Base-by-base conservation (phyloP, 1,284 basidiomycete genomes). In the Vanrija sp. region DNA sequence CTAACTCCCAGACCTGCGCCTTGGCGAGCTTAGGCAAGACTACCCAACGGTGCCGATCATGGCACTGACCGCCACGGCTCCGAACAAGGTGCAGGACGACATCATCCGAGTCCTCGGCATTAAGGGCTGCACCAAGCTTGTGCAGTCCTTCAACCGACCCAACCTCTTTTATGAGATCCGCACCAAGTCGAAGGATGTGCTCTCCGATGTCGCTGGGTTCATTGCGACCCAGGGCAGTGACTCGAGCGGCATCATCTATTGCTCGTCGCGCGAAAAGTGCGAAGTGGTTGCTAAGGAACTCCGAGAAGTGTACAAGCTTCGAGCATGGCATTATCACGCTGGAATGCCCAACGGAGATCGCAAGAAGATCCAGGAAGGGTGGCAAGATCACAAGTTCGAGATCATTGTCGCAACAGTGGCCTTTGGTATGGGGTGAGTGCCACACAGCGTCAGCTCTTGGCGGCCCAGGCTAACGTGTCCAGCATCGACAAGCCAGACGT, bases 21-120 rank as follows among this genome's bases (percentile, higher is more conserved):
- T 98, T 23, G 83, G 83, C 16, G 71, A 79, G 14, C 79, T 98
- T 39, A 85, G 91, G 27, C 73, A 80, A 19, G 80, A 83, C 12
- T 98, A 85, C 73, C 88, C 89, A 0, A 70, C 78, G 3, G 82
- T 94, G 1, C 95, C 95, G 0, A 87, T 98, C 67, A 97, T 97
- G 84, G 96, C 95, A 0, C 80, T 98, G 44, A 98, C 96, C 0
- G 96, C 93, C 2, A 98, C 95, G 0, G 96, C 94, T 1, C 90
- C 88, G 58, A 78, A 81, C 45, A 80, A 85, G 48, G 87, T 88
- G 3, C 82, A 87, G 54, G 78, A 83, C 27, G 93, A 98, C 69
- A 88, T 98, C 68, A 82, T 88, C 54, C 71, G 78, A 10, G 82
- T 82, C 19, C 82, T 98, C 10, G 76, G 80, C n/a, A 82, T 96